These are phyloP conservation scores for Claviceps capensis DNA, from an alignment of 2,329 filamentous ascomycete species.

Conservation along the genomic window DNA sequence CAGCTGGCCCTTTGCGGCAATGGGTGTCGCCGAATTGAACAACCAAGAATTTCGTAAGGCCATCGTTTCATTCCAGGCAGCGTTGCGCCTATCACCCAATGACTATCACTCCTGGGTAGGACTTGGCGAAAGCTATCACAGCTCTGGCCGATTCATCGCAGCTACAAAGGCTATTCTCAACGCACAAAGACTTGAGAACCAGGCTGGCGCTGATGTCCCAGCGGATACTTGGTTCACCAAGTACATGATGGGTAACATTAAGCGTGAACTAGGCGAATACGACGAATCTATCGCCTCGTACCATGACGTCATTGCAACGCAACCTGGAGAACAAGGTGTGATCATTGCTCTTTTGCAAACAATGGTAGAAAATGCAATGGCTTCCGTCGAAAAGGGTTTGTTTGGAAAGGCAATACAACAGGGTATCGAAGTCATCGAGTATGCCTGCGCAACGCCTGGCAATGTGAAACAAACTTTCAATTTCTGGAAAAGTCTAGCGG, in stretches of 20 bases:
- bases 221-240: conserved; percentile 86
- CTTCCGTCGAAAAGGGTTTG: conserved; percentile 65
- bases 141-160: conserved; percentile 85
- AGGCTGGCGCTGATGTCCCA: conserved; percentile 31
- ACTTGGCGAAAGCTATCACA: conserved; percentile 93
- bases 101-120: conserved; percentile 97
- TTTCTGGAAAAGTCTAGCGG: conserved; percentile 84
- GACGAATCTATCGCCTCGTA: conserved; percentile 72
- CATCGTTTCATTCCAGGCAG: conserved; percentile 83
- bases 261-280: conserved; percentile 80
- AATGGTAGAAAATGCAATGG: conserved; percentile 66
- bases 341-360: conserved; percentile 80
- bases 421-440: conserved; percentile 53
- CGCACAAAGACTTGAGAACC: conserved; percentile 61
- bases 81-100: conserved; percentile 65
- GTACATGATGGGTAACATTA: conserved; percentile 93
- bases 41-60: conserved; percentile 82
- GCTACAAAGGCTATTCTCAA: conserved; percentile 82
- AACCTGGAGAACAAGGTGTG: conserved; percentile 70
- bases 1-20: conserved; percentile 89
- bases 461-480: conserved; percentile 67
- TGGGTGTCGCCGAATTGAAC: conserved; percentile 89
- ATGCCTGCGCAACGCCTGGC: conserved; percentile 48
- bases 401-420: conserved; percentile 71
- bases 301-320: conserved; percentile 52